Percentiles rank a stretch among this genome's conserved stretches.
These are phyloP conservation scores for Fistulinella prunicolor DNA, from an alignment of 768 basidiomycete genomes.

Conservation along the genomic window DNA sequence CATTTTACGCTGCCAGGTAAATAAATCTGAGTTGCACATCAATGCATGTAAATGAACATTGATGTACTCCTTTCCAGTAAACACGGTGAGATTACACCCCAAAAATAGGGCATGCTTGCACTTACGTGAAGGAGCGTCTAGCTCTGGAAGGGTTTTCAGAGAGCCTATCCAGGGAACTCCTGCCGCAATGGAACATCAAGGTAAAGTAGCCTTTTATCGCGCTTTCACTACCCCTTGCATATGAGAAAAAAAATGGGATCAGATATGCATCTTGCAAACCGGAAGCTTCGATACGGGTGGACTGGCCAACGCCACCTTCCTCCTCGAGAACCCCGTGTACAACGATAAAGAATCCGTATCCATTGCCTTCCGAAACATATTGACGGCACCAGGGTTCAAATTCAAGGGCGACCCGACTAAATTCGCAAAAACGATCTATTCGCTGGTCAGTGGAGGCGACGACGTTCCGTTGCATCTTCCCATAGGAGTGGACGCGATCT, in stretches of 20 bases:
- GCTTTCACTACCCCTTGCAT: neutral
- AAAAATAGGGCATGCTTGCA: neutral
- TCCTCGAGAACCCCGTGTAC: neutral
- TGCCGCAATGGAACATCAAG: slow-evolving; percentile 43
- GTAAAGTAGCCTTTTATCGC: neutral
- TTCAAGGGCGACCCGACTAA: neutral
- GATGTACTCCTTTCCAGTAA: slow-evolving; percentile 7
- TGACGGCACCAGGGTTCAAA: too few species aligned
- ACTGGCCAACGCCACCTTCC: neutral
- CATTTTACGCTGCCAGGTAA: slow-evolving; percentile 21
- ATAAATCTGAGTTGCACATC: neutral
- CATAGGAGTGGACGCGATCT: neutral
- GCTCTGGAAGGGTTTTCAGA: slow-evolving; percentile 36
- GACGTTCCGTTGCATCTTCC: neutral
- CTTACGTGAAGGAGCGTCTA: slow-evolving; percentile 6
- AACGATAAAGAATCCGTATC: too few species aligned
- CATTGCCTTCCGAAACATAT: too few species aligned
- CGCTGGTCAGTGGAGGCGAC: neutral
- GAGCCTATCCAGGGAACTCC: slow-evolving; percentile 34
- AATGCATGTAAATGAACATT: slow-evolving; percentile 13
- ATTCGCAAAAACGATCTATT: neutral
- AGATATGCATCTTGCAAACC: slow-evolving; percentile 20
- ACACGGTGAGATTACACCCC: slow-evolving; percentile 10
- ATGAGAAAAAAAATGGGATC: neutral
- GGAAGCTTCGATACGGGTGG: slow-evolving; percentile 8